phyloP scores from a whole-genome alignment of 805 yeast species.

The Clavispora santaluciae region DNA sequence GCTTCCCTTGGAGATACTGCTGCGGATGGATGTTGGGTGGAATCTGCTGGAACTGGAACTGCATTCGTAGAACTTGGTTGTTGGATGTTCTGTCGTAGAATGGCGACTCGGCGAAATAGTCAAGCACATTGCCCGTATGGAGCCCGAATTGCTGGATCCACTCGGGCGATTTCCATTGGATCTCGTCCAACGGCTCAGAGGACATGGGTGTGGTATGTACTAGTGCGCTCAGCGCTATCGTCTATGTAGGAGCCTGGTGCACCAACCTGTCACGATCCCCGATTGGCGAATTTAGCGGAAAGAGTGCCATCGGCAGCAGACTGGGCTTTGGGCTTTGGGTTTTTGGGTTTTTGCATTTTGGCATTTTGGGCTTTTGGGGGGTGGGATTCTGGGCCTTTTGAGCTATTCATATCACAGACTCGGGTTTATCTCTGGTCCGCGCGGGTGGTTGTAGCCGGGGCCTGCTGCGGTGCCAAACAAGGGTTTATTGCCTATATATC shows the following conservation, averaged over 20 bases:
- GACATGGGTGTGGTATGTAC: constrained; percentile 8
- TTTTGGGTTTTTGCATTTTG: too few relatives aligned
- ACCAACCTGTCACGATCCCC: too few relatives aligned
- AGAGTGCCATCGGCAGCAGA: too few relatives aligned
- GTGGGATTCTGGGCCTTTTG: too few relatives aligned
- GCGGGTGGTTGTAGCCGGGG: too few relatives aligned
- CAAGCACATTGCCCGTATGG: constrained; percentile 84
- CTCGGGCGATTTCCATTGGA: constrained; percentile 97
- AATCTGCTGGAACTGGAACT: constrained; percentile 69
- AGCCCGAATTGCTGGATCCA: constrained; percentile 91
- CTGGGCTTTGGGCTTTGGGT: too few relatives aligned
- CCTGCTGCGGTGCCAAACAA: too few relatives aligned
- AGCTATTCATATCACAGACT: too few relatives aligned
- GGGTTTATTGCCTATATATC: too few relatives aligned
- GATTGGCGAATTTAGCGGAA: too few relatives aligned
- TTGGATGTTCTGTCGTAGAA: constrained; percentile 92
- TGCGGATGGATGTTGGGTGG: constrained; percentile 31
- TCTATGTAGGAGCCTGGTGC: not conserved
- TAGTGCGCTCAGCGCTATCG: not conserved
- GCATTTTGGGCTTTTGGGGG: too few relatives aligned
- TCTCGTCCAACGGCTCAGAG: constrained; percentile 60
- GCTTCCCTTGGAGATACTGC: constrained; percentile 46
- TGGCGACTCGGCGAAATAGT: constrained; percentile 90
- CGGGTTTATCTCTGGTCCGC: too few relatives aligned
- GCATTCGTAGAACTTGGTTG: constrained; percentile 95